A percentile compares a stretch with the other conserved stretches of the same genome.
Evolutionary conservation across 1,284 basidiomycete species (phyloP).

Genomic region (Waitea zeae): DNA sequence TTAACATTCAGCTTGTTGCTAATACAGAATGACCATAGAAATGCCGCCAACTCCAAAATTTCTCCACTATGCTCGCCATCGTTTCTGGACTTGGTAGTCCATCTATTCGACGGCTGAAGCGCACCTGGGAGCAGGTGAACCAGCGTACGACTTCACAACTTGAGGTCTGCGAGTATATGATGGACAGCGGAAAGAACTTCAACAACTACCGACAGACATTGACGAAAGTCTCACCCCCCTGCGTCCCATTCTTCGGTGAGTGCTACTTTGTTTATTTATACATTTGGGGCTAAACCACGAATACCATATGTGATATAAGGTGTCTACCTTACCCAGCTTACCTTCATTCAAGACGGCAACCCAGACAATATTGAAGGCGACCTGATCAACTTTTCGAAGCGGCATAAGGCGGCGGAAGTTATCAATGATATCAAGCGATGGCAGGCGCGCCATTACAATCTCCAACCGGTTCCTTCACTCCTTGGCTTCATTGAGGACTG

Average conservation of each 20-base stretch:
- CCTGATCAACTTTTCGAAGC: constrained; percentile 93
- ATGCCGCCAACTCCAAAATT: constrained; percentile 84
- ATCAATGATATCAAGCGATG: constrained; percentile 94
- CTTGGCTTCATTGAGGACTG: constrained; percentile 66
- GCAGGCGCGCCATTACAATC: constrained; percentile 84
- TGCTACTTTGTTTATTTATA: constrained; percentile 4
- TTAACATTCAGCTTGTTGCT: constrained; percentile 5
- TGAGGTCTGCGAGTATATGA: constrained; percentile 59
- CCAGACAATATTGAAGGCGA: constrained; percentile 68
- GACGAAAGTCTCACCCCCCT: constrained; percentile 78
- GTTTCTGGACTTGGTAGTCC: constrained; percentile 91
- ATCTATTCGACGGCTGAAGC: constrained; percentile 81
- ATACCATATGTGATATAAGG: constrained; percentile 25
- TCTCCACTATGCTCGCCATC: constrained; percentile 91
- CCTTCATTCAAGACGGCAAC: constrained; percentile 98
- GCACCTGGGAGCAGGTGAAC: constrained; percentile 88
- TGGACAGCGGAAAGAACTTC: constrained; percentile 88
- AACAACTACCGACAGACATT: constrained; percentile 80
- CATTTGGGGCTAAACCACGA: background rate
- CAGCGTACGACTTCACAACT: constrained; percentile 55
- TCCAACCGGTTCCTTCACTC: constrained; percentile 52
- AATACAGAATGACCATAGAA: constrained; percentile 31
- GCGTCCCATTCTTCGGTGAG: constrained; percentile 93
- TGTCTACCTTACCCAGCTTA: constrained; percentile 88
- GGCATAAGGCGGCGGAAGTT: constrained; percentile 85